Conservation (phyloP, 129 eudicot species). For the Gnaphalium uliginosum region DNA sequence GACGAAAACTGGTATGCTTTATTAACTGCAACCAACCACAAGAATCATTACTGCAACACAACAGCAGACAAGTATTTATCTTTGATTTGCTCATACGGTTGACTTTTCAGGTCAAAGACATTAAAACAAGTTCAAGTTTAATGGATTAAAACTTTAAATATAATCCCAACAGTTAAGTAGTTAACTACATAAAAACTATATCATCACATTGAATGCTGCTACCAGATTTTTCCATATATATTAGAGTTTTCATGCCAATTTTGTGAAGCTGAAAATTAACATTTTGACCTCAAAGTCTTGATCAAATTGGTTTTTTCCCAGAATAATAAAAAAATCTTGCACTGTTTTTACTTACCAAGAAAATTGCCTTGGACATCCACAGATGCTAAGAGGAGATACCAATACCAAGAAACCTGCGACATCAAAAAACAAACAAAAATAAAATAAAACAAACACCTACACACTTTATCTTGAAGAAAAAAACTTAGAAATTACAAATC, state of each 20-base stretch:
- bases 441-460: neutral
- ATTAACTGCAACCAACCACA: slow-evolving; percentile 46
- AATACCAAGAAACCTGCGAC: slow-evolving; percentile 82
- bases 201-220: neutral
- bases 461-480: slow-evolving; percentile 22
- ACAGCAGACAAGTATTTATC: neutral
- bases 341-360: slow-evolving; percentile 52
- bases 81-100: neutral
- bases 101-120: neutral
- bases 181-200: neutral
- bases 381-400: slow-evolving; percentile 72
- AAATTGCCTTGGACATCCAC: slow-evolving; percentile 84
- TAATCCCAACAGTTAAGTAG: neutral
- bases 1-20: slow-evolving; percentile 81
- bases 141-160: no score
- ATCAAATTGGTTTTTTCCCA: neutral
- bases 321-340: neutral
- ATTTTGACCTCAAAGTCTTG: neutral
- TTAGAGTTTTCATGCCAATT: neutral
- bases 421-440: neutral
- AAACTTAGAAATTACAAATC: neutral
- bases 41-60: neutral
- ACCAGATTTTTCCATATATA: neutral
- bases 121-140: neutral
- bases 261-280: neutral